Evolutionary conservation across 805 yeast genomes (phyloP).

Genomic region (Saccharomyces eubayanus): DNA sequence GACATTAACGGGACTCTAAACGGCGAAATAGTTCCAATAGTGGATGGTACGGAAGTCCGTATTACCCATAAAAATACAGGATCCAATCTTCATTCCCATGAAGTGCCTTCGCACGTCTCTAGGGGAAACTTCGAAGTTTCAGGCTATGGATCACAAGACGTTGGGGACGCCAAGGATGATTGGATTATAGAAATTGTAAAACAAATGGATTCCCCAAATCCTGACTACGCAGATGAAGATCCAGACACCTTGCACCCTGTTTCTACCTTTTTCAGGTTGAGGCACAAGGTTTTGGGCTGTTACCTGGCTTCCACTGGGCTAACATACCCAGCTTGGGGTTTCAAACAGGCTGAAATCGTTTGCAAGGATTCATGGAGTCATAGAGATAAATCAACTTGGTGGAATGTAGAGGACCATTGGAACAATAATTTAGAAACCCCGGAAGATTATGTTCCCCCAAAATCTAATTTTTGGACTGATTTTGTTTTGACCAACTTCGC

Average conservation of each 20-base stretch:
- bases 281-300: conserved; percentile 61
- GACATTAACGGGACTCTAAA: conserved; percentile 24
- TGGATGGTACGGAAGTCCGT: conserved; percentile 56
- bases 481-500: conserved; percentile 69
- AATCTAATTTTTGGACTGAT: conserved; percentile 68
- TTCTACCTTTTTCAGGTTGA: conserved; percentile 73
- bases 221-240: conserved; percentile 38
- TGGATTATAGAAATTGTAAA: conserved; percentile 68
- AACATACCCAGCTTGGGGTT: conserved; percentile 92
- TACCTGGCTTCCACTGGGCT: conserved; percentile 79
- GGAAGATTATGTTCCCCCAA: conserved; percentile 44
- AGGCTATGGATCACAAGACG: conserved; percentile 56
- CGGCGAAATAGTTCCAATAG: conserved; percentile 27
- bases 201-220: conserved; percentile 37
- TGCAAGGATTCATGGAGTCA: conserved; percentile 61
- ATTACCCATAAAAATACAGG: conserved; percentile 54
- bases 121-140: conserved; percentile 54
- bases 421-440: conserved; percentile 54
- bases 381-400: conserved; percentile 81
- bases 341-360: conserved; percentile 91
- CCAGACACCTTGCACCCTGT: conserved; percentile 59
- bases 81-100: conserved; percentile 66
- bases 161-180: conserved; percentile 68
- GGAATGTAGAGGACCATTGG: conserved; percentile 70
- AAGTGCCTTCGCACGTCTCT: conserved; percentile 53